Evolutionary conservation across 306 rosid species (phyloP), one percentile per base, ranked within the genome.

Genomic region (Hippophae tibetana): DNA sequence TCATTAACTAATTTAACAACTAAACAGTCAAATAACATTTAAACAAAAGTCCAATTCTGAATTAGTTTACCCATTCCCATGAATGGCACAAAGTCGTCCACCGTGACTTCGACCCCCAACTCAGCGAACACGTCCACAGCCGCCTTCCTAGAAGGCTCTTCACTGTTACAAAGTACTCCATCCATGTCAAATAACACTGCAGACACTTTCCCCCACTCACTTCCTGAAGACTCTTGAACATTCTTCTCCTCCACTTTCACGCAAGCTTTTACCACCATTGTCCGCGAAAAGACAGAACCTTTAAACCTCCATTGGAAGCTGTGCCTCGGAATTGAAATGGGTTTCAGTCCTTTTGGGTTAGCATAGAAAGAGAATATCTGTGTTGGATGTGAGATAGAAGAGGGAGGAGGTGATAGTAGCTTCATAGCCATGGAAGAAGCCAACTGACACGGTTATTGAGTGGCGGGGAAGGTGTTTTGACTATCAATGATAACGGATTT

Each of bases 181-280:
- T 92, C 98, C 98, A 92, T 92, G 71, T 92, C 98, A 71, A 92
- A 92, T 68, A 87, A 51, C 68, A 92, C 96, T 1, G 96, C 96
- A 3, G 98, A 85, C 38, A 92, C 96, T 65, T 83, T 85, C 40
- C 84, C 95, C 96, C 98, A 92, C 13, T 73, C 82, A 41, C 43
- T 73, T 51, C 54, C 69, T 18, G 77, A 53, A 52, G 83, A 73
- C 25, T 69, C 73, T 41, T 47, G 60, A 7, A 59, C 76, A 42
- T 52, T 73, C 76, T 71, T 85, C 83, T 72, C 78, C 58, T 85
- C 87, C 49, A 78, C 89, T 38, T 80, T 77, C 56, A 76, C 72
- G 51, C 89, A 74, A 60, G 92, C 86, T 67, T 72, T 85, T 56
- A 71, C 75, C 1, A 9, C 57, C 74, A 63, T 69, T 69, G 67